Base-by-base conservation (phyloP, 2,329 filamentous ascomycete species). In the Uncinocarpus reesii region DNA sequence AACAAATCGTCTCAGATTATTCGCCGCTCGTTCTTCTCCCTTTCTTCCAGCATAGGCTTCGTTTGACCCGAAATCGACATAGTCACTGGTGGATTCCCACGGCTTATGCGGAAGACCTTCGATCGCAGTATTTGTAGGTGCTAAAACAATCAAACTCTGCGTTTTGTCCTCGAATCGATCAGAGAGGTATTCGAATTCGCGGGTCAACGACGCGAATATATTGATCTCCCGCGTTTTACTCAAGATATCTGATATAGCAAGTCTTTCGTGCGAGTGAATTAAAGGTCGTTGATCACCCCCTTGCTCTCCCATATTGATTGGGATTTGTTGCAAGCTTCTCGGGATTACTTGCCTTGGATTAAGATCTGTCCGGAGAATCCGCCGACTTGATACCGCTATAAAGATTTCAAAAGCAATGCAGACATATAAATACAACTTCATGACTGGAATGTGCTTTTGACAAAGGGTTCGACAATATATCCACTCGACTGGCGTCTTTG, bases 81-180 rank as follows among this genome's bases (percentile, higher is more conserved):
- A 90, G 55, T 95, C 88, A 45, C 75, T 67, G 0, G 84, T 78
- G 53, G 89, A 74, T 58, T 81, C 69, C 64, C 67, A 69, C 0
- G 89, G 89, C 65, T 95, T 96, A 45, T 83, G 75, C 0, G 88
- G 85, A 20, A 96, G 71, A 0, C 67, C 71, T 55, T 84, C 83
- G 60, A 98, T 79, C 2, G 82, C 87, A 15, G 77, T 80, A 71
- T 98, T 96, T 47, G 85, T 71, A 0, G 92, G 92, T 4, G 89
- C 90, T 2, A 96, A 78, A 20, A 96, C 80, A 1, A 88, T 95
- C 13, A 85, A 85, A 62, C 90, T 89, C 50, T 75, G 66, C 0
- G 69, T 61, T 0, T 73, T 65, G 61, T 86, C 77, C 57, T 84
- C 77, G 11, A 96, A 77, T 0, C 85, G 83, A 18, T 71, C 68